A percentile compares a stretch with the other conserved stretches of the same genome.
Conservation (phyloP, 1,284 basidiomycete species). For the Cryptococcus sp. region DNA sequence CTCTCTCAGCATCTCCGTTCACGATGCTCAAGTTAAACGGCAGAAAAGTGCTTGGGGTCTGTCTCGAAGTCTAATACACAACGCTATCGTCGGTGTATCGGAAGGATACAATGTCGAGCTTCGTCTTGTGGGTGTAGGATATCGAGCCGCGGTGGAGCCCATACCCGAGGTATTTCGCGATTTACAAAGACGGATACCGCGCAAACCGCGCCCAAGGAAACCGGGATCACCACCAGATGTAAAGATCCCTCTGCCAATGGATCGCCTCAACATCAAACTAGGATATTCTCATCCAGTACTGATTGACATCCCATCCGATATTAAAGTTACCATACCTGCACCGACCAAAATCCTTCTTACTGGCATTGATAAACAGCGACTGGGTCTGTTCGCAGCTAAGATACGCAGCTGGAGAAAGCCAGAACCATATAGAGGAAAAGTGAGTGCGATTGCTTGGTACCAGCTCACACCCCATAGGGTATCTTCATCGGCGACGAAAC, state of each 20-base stretch:
- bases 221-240: conserved; percentile 19
- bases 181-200: conserved; percentile 27
- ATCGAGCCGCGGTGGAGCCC: conserved; percentile 78
- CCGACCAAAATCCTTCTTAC: conserved; percentile 53
- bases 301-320: conserved; percentile 72
- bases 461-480: conserved; percentile 55
- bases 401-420: conserved; percentile 81
- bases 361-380: conserved; percentile 55
- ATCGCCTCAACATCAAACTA: conserved; percentile 73
- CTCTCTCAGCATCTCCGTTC: conserved; percentile 56
- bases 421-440: conserved; percentile 97
- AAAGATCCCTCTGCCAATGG: conserved; percentile 21
- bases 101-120: conserved; percentile 78
- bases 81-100: conserved; percentile 85
- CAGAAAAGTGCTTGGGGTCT: conserved; percentile 84
- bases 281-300: conserved; percentile 86
- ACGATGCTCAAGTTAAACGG: conserved; percentile 64
- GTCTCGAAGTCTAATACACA: conserved; percentile 80
- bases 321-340: conserved; percentile 57
- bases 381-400: conserved; percentile 83
- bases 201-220: conserved; percentile 7
- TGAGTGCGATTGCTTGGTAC: conserved; percentile 45
- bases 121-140: conserved; percentile 91
- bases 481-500: conserved; percentile 87
- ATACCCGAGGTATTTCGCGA: conserved; percentile 57